Conservation (phyloP, 495 filamentous ascomycete species). For the Neurospora sp. region DNA sequence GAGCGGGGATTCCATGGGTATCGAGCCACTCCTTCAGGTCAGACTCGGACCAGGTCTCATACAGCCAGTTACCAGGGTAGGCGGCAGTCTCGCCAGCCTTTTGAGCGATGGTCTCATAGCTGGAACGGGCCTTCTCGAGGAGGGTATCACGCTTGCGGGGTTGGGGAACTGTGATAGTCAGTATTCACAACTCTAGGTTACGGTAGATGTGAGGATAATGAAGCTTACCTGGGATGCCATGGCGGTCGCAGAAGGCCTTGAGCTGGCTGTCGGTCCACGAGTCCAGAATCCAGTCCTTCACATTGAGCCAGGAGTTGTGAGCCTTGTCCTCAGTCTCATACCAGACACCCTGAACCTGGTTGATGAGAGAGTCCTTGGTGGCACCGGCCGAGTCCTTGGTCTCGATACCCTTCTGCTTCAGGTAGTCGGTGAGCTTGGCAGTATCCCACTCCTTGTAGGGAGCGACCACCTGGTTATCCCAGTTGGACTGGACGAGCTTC, state of each 20-base stretch:
- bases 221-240: constrained; percentile 60
- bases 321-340: constrained; percentile 65
- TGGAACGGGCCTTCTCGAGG: constrained; percentile 65
- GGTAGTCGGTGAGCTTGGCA: constrained; percentile 51
- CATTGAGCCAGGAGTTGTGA: constrained; percentile 54
- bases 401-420: constrained; percentile 58
- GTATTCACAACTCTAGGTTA: neutral
- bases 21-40: constrained; percentile 70
- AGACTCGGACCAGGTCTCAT: constrained; percentile 64
- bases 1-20: constrained; percentile 75
- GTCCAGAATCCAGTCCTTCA: constrained; percentile 91
- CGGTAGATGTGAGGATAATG: neutral
- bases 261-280: constrained; percentile 63
- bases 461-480: constrained; percentile 55
- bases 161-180: constrained; percentile 44
- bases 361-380: constrained; percentile 56
- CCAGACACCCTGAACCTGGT: constrained; percentile 61
- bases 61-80: constrained; percentile 97
- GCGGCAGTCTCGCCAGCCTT: constrained; percentile 70
- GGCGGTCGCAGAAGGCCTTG: constrained; percentile 83
- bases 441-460: constrained; percentile 68
- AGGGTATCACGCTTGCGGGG: constrained; percentile 78
- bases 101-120: constrained; percentile 71
- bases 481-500: constrained; percentile 77
- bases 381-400: constrained; percentile 49